phyloP scores from a whole-genome alignment of 2,329 filamentous ascomycete genomes.

The Gaeumannomyces sp. region DNA sequence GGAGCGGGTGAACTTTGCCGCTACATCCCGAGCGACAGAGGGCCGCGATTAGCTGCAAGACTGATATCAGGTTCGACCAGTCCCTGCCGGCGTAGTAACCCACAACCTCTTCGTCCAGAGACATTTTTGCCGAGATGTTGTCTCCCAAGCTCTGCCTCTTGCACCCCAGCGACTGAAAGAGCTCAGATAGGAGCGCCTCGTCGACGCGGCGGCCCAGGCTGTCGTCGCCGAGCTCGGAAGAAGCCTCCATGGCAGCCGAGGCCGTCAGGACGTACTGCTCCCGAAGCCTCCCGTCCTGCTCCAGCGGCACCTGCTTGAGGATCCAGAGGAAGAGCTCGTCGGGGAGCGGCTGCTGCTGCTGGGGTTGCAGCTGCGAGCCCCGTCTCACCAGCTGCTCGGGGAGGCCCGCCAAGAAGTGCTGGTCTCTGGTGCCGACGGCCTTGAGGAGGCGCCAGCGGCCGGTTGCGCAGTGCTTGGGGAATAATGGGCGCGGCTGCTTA shows the following conservation, averaged over 20 bases:
- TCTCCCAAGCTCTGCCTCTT: conserved; percentile 34
- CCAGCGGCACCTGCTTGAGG: conserved; percentile 49
- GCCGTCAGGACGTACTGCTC: conserved; percentile 48
- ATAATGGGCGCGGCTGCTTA: conserved; percentile 23
- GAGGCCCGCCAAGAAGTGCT: conserved; percentile 57
- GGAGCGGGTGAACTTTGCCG: background rate
- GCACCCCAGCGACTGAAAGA: conserved; percentile 57
- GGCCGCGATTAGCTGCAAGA: conserved; percentile 35
- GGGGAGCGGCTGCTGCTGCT: conserved; percentile 27
- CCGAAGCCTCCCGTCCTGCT: conserved; percentile 49
- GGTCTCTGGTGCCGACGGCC: conserved; percentile 45
- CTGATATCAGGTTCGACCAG: conserved; percentile 38
- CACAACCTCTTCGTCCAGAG: conserved; percentile 16
- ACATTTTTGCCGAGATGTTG: conserved; percentile 17
- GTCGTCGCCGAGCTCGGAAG: background rate
- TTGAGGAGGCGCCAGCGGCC: conserved; percentile 43
- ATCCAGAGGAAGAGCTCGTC: conserved; percentile 64
- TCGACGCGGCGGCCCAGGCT: background rate
- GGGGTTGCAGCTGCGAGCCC: conserved; percentile 31
- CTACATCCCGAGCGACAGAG: background rate
- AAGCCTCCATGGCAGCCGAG: conserved; percentile 14
- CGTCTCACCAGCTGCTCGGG: conserved; percentile 46
- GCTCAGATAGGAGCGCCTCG: conserved; percentile 30
- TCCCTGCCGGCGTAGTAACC: conserved; percentile 26
- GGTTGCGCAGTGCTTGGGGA: conserved; percentile 31